Conservation (phyloP, 768 basidiomycete species). For the Collybiopsis luxurians region DNA sequence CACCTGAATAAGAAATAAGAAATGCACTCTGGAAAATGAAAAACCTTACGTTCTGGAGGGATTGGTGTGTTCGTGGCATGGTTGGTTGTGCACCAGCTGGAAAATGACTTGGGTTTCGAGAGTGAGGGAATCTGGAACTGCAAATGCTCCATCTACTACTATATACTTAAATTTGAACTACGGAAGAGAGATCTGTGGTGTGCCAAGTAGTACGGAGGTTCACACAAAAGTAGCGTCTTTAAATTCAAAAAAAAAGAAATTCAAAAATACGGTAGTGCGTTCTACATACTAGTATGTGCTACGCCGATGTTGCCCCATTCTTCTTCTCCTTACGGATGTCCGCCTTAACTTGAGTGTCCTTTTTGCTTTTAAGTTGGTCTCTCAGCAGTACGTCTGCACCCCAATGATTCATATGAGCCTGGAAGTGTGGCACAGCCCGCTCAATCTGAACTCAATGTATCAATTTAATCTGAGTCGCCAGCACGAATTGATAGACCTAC, state of each 20-base stretch:
- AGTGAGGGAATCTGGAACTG: too few species aligned
- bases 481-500: too few species aligned
- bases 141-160: too few species aligned
- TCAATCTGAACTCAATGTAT: not conserved
- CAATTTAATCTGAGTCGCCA: not conserved
- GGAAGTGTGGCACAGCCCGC: not conserved
- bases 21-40: not conserved
- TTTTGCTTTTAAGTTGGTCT: not conserved
- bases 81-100: too few species aligned
- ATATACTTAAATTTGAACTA: too few species aligned
- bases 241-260: too few species aligned
- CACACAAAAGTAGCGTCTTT: too few species aligned
- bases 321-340: not conserved
- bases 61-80: not conserved
- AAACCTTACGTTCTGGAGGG: not conserved
- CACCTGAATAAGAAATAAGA: not conserved
- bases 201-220: too few species aligned
- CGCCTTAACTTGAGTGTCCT: not conserved
- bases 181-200: too few species aligned
- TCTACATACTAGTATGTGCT: not conserved
- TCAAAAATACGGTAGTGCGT: not conserved
- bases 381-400: not conserved
- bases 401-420: not conserved
- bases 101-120: too few species aligned
- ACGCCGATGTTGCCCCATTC: not conserved